Base-by-base conservation (phyloP, 805 yeast species). In the Ogataea angusta region DNA sequence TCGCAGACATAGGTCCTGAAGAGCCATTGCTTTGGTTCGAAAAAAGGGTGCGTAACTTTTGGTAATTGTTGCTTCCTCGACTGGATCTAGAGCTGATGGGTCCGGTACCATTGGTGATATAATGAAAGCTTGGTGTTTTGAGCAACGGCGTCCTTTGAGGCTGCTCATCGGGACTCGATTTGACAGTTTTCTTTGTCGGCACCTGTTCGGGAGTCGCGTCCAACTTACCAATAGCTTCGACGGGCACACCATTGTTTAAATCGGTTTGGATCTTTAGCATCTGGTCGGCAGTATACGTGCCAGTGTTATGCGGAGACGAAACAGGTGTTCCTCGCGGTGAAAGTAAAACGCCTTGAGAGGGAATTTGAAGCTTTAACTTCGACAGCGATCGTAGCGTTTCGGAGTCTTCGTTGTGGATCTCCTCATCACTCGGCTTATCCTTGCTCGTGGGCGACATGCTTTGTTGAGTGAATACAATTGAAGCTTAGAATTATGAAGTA, bases 251-350 rank as follows among this genome's bases (percentile, higher is more conserved):
- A 12, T 34, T 34, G 30, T 26, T 23, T 21, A 40, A 14, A 25
- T 42, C 48, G 2, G 45, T 16, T 12, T 38, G 52, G 1, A 43
- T n/a, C 16, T 34, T 38, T 10, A 40, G 43, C 39, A 45, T 13
- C 22, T 48, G 51, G 4, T 51, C 55, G 4, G 49, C 41, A 2
- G 49, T 39, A 26, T 46, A 51, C 6, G 36, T 34, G 7, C 54
- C 42, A 3, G 49, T 43, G 10, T 40, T 33, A 16, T 48, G 47
- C 4, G 65, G 63, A 3, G 64, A 58, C 1, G 60, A 43, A 9
- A 40, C 22, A 3, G 65, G 65, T 0, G 65, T 57, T 2, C 62
- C 62, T 23, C 53, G 56, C 6, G 65, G 65, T 12, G 64, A 60
- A 12, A 60, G 34, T 10, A 60, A 36, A 12, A 60, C 59, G 3